Conservation (phyloP, 306 rosid species). For the Gleditsia sinensis region DNA sequence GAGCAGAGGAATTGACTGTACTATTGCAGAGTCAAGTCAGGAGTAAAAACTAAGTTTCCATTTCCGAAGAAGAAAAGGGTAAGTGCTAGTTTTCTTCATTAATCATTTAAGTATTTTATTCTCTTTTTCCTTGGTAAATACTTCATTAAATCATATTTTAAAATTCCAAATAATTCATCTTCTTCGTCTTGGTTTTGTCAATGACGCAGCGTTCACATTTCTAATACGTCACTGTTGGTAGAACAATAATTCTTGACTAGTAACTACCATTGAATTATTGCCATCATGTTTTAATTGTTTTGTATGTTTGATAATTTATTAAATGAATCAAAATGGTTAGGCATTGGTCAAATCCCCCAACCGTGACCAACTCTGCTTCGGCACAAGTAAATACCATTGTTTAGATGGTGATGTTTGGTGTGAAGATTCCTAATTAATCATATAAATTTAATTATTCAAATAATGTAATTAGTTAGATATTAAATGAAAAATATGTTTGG, state of each 20-base stretch:
- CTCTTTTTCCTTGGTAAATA: not conserved
- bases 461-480: too few species aligned
- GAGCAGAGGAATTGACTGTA: not conserved
- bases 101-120: not conserved
- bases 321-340: not conserved
- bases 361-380: not conserved
- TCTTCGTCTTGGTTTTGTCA: not conserved
- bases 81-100: not conserved
- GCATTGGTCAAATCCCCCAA: too few species aligned
- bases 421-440: too few species aligned
- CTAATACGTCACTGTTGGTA: not conserved
- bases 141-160: not conserved
- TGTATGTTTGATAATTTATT: not conserved
- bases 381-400: too few species aligned
- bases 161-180: not conserved
- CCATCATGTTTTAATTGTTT: not conserved
- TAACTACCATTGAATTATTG: not conserved
- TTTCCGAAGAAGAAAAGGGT: not conserved
- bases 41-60: not conserved
- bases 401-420: too few species aligned
- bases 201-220: constrained; percentile 16
- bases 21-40: constrained; percentile 29
- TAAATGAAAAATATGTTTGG: too few species aligned
- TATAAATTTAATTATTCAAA: too few species aligned
- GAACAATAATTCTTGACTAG: not conserved